These are phyloP conservation scores for Fraxinus xanthoxyloides DNA, from an alignment of 305 asterid genomes.

Conservation along the genomic window DNA sequence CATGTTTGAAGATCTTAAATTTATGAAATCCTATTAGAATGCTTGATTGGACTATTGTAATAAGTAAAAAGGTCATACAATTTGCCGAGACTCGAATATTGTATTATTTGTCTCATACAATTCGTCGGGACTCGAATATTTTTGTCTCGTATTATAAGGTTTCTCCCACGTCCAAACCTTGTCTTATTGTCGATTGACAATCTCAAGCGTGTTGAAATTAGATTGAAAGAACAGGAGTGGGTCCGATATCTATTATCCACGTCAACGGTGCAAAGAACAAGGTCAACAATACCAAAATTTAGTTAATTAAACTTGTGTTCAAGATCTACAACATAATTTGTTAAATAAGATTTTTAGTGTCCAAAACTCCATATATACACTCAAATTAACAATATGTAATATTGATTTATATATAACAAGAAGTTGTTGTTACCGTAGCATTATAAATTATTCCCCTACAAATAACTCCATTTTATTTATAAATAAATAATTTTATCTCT, in stretches of 20 bases:
- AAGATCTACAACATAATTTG: neutral
- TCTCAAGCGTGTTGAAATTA: too few relatives aligned
- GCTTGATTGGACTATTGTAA: neutral
- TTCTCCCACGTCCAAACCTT: neutral
- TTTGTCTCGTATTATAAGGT: neutral
- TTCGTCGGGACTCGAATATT: neutral
- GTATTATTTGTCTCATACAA: neutral
- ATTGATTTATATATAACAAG: neutral
- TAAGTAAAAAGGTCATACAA: neutral
- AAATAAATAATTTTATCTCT: neutral
- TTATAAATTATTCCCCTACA: too few relatives aligned
- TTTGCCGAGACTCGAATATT: neutral
- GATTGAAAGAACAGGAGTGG: neutral
- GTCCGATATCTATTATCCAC: neutral
- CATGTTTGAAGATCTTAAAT: neutral
- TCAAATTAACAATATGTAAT: too few relatives aligned
- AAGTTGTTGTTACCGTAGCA: too few relatives aligned
- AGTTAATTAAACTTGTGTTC: neutral
- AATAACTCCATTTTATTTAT: too few relatives aligned
- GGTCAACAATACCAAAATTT: neutral
- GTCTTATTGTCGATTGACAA: neutral
- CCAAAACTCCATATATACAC: neutral
- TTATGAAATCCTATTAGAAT: neutral
- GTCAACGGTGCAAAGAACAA: too few relatives aligned
- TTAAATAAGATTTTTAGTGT: neutral